Evolutionary conservation across 305 asterid species (phyloP).

Genomic region (Fraxinus xanthoxyloides): DNA sequence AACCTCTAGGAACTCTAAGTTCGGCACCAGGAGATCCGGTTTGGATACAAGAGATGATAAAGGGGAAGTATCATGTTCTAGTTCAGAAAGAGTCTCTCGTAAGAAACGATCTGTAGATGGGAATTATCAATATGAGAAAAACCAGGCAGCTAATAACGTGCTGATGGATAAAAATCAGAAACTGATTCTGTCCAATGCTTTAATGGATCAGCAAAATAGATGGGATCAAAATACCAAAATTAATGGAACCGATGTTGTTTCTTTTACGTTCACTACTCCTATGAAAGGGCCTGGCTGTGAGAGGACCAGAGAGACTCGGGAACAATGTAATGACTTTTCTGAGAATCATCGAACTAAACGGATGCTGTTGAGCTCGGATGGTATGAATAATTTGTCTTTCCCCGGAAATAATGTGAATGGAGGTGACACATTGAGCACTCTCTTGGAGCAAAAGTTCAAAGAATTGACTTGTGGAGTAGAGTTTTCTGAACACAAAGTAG

Average conservation of each 20-base stretch:
- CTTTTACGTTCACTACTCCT: conserved; percentile 89
- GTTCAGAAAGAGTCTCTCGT: conserved; percentile 40
- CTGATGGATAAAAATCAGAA: conserved; percentile 36
- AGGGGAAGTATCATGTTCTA: conserved; percentile 39
- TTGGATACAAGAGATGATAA: conserved; percentile 44
- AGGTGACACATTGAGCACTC: conserved; percentile 65
- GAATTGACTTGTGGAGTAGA: conserved; percentile 63
- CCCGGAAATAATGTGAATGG: conserved; percentile 45
- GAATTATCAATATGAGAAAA: conserved; percentile 52
- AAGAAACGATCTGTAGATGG: conserved; percentile 76
- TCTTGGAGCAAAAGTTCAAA: conserved; percentile 75
- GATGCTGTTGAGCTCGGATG: conserved; percentile 36
- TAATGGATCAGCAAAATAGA: conserved; percentile 31
- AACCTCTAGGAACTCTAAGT: conserved; percentile 41
- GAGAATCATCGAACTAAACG: conserved; percentile 20
- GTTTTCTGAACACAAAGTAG: conserved; percentile 43
- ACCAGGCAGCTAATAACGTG: conserved; percentile 24
- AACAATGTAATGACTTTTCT: conserved; percentile 21
- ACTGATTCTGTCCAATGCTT: conserved; percentile 31
- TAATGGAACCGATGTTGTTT: conserved; percentile 61
- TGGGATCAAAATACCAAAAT: conserved; percentile 47
- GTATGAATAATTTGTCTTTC: conserved; percentile 30
- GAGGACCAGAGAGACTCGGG: conserved; percentile 35
- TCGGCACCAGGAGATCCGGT: conserved; percentile 47
- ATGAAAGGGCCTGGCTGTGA: conserved; percentile 39